Base-by-base conservation (phyloP, 208 protist genomes). In the Leishmania guyanensis region DNA sequence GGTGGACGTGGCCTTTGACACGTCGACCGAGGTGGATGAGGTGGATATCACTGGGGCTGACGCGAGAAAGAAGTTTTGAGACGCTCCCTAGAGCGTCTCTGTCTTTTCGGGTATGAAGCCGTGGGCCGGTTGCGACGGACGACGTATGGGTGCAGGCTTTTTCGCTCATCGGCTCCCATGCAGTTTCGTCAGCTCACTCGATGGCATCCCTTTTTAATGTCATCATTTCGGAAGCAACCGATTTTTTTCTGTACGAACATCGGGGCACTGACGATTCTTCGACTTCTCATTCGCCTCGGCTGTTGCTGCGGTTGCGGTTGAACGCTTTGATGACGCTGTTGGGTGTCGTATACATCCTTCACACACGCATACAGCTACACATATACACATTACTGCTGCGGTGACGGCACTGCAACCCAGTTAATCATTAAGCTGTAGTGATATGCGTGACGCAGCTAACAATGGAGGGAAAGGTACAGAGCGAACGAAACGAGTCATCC, bases 1-100 rank as follows among this genome's bases (percentile, higher is more conserved):
- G 77, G 88, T 93, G 33, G 91, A 96, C 20, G 86, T 91, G 14
- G 79, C 87, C 43, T 96, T 94, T 75, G 91, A 97, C 78, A 94
- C 89, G 17, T 90, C 87, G 39, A 94, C 91, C 20, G 91, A 92
- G 72, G 84, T 94, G 36, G 81, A 75, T 12, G 92, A 94, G 39
- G 87, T 92, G 1, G 89, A 93, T 79, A 87, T 96, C 62, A 95
- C 90, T 22, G 82, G 73, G 29, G 83, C 82, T 2, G 75, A 85
- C 17, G 82, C 66, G 58, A 79, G 68, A 56, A 69, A 58, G 46
- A 81, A 68, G 10, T 43, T 75, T 22, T 84, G 48, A 83, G n/a
- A 29, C 3, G 66, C 43, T 17, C 4, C 20, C 26, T 6, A 2
- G 8, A 12, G 6, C 46, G 14, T 73, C 20, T 26, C 10, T 76